Evolutionary conservation across 768 basidiomycete species (phyloP).

Genomic region (Amanita molliuscula): DNA sequence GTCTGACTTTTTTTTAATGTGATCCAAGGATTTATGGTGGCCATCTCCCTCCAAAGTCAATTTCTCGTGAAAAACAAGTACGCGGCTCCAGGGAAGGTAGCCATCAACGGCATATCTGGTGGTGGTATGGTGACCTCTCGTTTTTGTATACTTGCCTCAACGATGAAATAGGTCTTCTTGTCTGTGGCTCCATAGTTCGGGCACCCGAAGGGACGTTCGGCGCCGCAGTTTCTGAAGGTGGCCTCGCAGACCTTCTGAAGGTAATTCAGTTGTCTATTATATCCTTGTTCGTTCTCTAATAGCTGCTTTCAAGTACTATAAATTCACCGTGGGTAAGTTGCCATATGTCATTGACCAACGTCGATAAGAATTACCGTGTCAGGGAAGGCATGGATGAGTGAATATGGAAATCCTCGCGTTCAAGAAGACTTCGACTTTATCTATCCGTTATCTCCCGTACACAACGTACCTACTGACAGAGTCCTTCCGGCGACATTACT

Average conservation of each 20-base stretch:
- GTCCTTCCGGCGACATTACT: conserved; percentile 57
- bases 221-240: conserved; percentile 69
- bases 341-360: neutral
- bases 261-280: conserved; percentile 27
- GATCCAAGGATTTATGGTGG: too few species aligned
- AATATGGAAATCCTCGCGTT: conserved; percentile 68
- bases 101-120: conserved; percentile 72
- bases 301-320: conserved; percentile 39
- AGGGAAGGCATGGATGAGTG: conserved; percentile 69
- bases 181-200: conserved; percentile 67
- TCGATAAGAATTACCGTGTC: neutral
- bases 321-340: conserved; percentile 66
- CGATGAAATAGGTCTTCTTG: too few species aligned
- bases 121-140: conserved; percentile 42
- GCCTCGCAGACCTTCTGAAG: conserved; percentile 71
- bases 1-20: too few species aligned
- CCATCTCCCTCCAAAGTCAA: too few species aligned
- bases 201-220: conserved; percentile 68
- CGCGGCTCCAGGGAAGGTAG: conserved; percentile 57
- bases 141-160: neutral
- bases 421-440: conserved; percentile 80
- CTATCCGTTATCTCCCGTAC: conserved; percentile 67
- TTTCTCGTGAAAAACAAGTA: conserved; percentile 66
- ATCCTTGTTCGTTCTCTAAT: neutral
- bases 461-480: conserved; percentile 56